These are phyloP conservation scores for Apiotrichum sp. DNA, from an alignment of 1,284 basidiomycete genomes.

Conservation along the genomic window DNA sequence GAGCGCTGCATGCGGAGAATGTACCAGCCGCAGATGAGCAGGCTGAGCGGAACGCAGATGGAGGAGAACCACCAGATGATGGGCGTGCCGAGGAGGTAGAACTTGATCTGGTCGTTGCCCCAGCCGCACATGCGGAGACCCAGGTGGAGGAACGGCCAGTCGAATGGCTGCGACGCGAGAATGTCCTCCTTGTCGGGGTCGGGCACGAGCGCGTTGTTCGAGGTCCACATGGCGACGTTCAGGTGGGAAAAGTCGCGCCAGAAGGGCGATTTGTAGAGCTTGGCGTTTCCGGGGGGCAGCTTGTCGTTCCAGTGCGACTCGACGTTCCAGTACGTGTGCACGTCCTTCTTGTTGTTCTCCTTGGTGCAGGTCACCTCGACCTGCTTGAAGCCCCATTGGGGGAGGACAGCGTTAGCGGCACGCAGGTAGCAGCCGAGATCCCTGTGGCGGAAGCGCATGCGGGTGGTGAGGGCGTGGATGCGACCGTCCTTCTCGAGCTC, in stretches of 20 bases:
- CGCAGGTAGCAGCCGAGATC: conserved; percentile 78
- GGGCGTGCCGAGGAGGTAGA: conserved; percentile 88
- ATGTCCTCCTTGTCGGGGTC: conserved; percentile 98
- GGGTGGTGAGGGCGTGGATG: conserved; percentile 84
- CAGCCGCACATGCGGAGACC: conserved; percentile 97
- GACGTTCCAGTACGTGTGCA: conserved; percentile 95
- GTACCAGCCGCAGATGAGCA: conserved; percentile 61
- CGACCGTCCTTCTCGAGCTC: conserved; percentile 54
- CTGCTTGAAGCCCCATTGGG: conserved; percentile 99
- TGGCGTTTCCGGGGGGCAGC: conserved; percentile 71
- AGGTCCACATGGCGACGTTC: conserved; percentile 99
- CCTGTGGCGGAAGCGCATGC: conserved; percentile 76
- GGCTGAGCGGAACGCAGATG: conserved; percentile 58
- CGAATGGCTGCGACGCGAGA: conserved; percentile 80
- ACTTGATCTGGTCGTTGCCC: conserved; percentile 82
- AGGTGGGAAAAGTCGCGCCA: conserved; percentile 96
- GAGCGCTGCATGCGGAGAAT: conserved; percentile 78
- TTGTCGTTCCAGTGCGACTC: conserved; percentile 94
- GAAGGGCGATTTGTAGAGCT: conserved; percentile 86
- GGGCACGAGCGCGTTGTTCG: conserved; percentile 94
- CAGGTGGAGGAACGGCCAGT: conserved; percentile 88
- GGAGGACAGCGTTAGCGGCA: conserved; percentile 80
- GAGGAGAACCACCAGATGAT: conserved; percentile 85
- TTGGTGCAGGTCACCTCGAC: conserved; percentile 91
- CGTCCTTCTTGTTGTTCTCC: conserved; percentile 73